phyloP scores from a whole-genome alignment of 163 green algal species.

The Coccomyxa subellipsoidea region DNA sequence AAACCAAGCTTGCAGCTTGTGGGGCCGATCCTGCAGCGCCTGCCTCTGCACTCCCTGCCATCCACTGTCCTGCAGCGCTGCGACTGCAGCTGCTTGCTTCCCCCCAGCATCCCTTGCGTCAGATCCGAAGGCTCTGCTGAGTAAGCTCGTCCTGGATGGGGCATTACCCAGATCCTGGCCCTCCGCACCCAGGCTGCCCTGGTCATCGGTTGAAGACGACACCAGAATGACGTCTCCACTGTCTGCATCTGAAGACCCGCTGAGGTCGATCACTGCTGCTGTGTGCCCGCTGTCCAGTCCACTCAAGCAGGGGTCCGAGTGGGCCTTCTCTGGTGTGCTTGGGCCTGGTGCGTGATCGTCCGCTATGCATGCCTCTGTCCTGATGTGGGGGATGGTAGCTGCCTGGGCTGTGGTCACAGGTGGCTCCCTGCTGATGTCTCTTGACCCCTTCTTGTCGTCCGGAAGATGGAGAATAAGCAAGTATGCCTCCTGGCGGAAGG shows the following conservation, averaged over 20 bases:
- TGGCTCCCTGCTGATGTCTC: constrained; percentile 1
- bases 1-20: constrained; percentile 79
- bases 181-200: not conserved
- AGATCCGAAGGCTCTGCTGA: not conserved
- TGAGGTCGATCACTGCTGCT: not conserved
- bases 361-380: not conserved
- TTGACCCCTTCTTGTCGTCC: not conserved
- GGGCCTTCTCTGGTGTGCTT: not conserved
- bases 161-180: not conserved
- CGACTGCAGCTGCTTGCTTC: not conserved
- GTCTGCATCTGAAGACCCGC: not conserved
- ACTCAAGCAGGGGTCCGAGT: not conserved
- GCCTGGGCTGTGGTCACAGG: constrained; percentile 27
- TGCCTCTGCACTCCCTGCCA: not conserved
- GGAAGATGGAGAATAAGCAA: constrained; percentile 53
- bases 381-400: constrained; percentile 23
- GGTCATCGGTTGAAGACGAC: not conserved
- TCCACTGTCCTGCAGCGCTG: not conserved
- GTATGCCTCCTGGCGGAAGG: constrained; percentile 63
- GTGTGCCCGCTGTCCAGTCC: not conserved
- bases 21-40: constrained; percentile 29
- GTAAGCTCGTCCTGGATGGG: too few relatives aligned
- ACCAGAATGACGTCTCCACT: not conserved
- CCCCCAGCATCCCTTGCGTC: not conserved
- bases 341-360: not conserved